These are phyloP conservation scores for Anisodus tanguticus DNA, from an alignment of 257 asterid genomes.

Conservation along the genomic window DNA sequence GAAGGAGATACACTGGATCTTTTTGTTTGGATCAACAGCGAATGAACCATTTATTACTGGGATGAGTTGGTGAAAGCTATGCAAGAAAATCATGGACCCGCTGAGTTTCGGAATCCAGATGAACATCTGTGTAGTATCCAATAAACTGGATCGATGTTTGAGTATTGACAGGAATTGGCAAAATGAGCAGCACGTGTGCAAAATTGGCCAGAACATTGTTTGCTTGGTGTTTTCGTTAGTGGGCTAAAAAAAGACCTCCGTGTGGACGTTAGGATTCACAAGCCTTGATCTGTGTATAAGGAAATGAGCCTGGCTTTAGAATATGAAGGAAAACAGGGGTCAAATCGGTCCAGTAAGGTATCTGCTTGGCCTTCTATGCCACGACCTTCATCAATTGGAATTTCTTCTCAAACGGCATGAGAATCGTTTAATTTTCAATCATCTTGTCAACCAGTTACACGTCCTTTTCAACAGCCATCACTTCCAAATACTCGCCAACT, in stretches of 20 bases:
- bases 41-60: neutral
- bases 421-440: too few species aligned
- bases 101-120: neutral
- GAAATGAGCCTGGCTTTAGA: neutral
- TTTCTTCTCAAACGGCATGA: too few species aligned
- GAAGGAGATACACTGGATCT: slow-evolving; percentile 7
- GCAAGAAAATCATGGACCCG: neutral
- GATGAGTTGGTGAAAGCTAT: neutral
- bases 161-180: neutral
- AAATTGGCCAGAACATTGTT: neutral
- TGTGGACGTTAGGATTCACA: neutral
- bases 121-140: slow-evolving; percentile 2
- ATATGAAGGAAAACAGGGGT: neutral
- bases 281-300: neutral
- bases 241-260: neutral
- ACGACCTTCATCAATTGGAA: too few species aligned
- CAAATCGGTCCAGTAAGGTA: too few species aligned
- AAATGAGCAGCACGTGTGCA: neutral
- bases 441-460: too few species aligned
- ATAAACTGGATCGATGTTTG: neutral
- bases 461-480: too few species aligned
- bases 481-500: too few species aligned
- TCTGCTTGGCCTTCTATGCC: too few species aligned
- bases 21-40: neutral
- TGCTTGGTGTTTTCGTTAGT: neutral